Evolutionary conservation across 768 basidiomycete genomes (phyloP).

Genomic region (Agaricus subrufescens): DNA sequence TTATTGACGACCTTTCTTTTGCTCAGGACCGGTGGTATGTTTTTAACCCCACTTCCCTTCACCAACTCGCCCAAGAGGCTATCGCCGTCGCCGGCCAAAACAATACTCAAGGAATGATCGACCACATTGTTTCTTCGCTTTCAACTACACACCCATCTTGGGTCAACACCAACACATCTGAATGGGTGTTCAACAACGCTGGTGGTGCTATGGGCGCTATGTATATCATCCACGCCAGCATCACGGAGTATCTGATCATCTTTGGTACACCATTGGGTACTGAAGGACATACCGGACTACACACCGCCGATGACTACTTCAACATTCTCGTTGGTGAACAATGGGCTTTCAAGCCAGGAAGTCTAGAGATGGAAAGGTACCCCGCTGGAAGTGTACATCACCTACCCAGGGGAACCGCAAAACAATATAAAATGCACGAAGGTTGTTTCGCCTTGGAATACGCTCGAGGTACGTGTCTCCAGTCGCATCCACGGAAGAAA

Average conservation of each 20-base stretch:
- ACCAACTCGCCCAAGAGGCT: slow-evolving; percentile 71
- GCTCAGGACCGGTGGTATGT: slow-evolving; percentile 81
- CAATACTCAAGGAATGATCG: slow-evolving; percentile 70
- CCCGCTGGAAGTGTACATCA: slow-evolving; percentile 80
- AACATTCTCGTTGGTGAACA: slow-evolving; percentile 93
- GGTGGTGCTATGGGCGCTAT: slow-evolving; percentile 98
- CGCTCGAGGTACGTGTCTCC: slow-evolving; percentile 64
- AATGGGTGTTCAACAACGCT: slow-evolving; percentile 97
- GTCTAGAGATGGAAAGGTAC: slow-evolving; percentile 83
- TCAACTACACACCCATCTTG: slow-evolving; percentile 36
- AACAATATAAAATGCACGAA: slow-evolving; percentile 98
- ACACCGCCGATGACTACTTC: slow-evolving; percentile 98
- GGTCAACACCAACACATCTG: slow-evolving; percentile 54
- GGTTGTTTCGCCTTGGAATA: slow-evolving; percentile 97
- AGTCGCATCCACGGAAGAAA: neutral
- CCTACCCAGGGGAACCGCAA: slow-evolving; percentile 75
- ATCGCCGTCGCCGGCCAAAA: slow-evolving; percentile 54
- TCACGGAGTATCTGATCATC: slow-evolving; percentile 96
- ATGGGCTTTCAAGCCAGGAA: slow-evolving; percentile 85
- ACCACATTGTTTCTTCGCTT: slow-evolving; percentile 79
- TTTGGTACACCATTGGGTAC: slow-evolving; percentile 96
- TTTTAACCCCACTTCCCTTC: slow-evolving; percentile 67
- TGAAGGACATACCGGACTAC: slow-evolving; percentile 91
- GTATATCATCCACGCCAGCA: slow-evolving; percentile 95
- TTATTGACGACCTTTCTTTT: neutral